Conservation (phyloP, 805 yeast genomes). For the Sugiyamaella smithiae region DNA sequence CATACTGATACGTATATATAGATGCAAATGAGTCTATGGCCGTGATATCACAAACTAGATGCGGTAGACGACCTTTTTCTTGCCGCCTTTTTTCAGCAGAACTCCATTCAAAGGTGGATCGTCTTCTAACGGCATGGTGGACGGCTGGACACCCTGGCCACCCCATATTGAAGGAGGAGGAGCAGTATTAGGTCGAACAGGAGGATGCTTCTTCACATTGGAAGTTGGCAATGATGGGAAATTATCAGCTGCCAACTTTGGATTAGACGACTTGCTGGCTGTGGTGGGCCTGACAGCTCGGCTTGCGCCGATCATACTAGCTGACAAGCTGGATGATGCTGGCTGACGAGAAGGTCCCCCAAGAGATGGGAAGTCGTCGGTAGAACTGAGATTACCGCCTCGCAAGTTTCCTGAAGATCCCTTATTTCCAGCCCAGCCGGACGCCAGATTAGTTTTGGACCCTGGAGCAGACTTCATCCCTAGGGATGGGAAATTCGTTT, state of each 20-base stretch:
- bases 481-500: constrained; percentile 10
- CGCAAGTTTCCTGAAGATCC: background rate
- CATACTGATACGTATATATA: no score
- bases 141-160: constrained; percentile 3
- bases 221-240: constrained; percentile 50
- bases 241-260: constrained; percentile 27
- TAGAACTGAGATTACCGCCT: constrained; percentile 3
- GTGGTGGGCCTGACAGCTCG: constrained; percentile 22
- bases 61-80: constrained; percentile 53
- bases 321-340: constrained; percentile 31
- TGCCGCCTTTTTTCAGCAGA: constrained; percentile 40
- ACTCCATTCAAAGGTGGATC: constrained; percentile 11
- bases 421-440: constrained; percentile 11
- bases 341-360: constrained; percentile 16
- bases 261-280: constrained; percentile 5
- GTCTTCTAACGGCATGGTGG: constrained; percentile 6
- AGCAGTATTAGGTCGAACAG: constrained; percentile 36
- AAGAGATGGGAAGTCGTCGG: constrained; percentile 20
- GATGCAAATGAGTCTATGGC: background rate
- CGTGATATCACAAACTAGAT: constrained; percentile 2
- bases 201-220: constrained; percentile 36
- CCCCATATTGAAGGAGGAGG: constrained; percentile 19
- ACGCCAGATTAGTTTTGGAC: constrained; percentile 8
- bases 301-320: constrained; percentile 17
- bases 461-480: constrained; percentile 9